Evolutionary conservation across 2,329 filamentous ascomycete species (phyloP).

Genomic region (Ramularia endophylla): DNA sequence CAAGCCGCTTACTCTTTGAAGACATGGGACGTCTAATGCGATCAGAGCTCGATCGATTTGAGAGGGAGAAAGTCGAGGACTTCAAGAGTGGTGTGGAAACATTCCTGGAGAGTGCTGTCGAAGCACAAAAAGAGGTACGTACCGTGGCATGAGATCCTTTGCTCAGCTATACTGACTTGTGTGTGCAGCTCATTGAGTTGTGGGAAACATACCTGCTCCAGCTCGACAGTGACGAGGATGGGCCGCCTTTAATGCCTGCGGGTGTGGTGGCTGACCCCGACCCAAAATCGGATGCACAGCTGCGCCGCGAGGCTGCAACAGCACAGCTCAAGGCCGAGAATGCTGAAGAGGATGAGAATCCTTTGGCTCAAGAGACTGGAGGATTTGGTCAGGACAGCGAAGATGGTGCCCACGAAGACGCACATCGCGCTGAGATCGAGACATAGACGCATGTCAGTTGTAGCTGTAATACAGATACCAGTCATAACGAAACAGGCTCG

Average conservation of each 20-base stretch:
- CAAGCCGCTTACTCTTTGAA: conserved; percentile 83
- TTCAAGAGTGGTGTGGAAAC: conserved; percentile 99
- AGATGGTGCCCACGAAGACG: conserved; percentile 10
- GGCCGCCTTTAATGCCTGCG: conserved; percentile 30
- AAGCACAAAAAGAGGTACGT: conserved; percentile 92
- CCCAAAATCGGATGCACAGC: conserved; percentile 14
- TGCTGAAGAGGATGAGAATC: conserved; percentile 3
- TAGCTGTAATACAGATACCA: neutral
- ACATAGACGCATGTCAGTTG: conserved; percentile 1
- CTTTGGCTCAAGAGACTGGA: conserved; percentile 6
- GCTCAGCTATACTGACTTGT: conserved; percentile 15
- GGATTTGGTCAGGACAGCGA: conserved; percentile 11
- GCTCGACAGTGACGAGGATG: conserved; percentile 88
- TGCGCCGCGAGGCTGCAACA: conserved; percentile 13
- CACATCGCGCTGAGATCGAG: conserved; percentile 8
- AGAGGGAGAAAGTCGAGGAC: conserved; percentile 96
- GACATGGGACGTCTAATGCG: conserved; percentile 96
- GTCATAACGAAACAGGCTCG: too few relatives aligned
- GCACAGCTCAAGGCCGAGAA: conserved; percentile 14
- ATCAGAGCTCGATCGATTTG: conserved; percentile 84
- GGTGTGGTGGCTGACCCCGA: conserved; percentile 23
- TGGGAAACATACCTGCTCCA: conserved; percentile 99
- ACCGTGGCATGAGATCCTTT: conserved; percentile 4
- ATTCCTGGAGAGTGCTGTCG: conserved; percentile 91
- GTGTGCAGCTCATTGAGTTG: conserved; percentile 65